Evolutionary conservation across 306 rosid species (phyloP).

Genomic region (Pyrus communis): DNA sequence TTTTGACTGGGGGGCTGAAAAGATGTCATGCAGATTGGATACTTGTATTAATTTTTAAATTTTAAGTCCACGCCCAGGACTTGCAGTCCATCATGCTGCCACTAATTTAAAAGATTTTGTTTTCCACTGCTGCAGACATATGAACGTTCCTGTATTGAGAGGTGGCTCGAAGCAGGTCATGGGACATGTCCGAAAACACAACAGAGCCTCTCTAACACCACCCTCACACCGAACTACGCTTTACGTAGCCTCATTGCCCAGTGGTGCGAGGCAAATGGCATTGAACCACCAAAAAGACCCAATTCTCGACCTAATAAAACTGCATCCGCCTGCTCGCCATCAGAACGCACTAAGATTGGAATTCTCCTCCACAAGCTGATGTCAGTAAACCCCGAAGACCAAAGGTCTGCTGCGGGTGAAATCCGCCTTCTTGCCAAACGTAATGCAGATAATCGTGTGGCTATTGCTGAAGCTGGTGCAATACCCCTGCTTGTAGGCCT

Average conservation of each 20-base stretch:
- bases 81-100: slow-evolving; percentile 6
- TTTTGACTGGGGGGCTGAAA: not conserved
- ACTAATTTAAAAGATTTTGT: slow-evolving; percentile 18
- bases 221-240: slow-evolving; percentile 88
- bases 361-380: slow-evolving; percentile 59
- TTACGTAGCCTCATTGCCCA: slow-evolving; percentile 89
- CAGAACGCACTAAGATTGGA: slow-evolving; percentile 69
- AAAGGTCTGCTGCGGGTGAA: slow-evolving; percentile 85
- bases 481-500: slow-evolving; percentile 82
- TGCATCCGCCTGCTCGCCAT: slow-evolving; percentile 61
- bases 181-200: slow-evolving; percentile 93
- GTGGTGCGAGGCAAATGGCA: slow-evolving; percentile 96
- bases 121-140: slow-evolving; percentile 65
- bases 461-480: slow-evolving; percentile 98
- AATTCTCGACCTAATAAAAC: slow-evolving; percentile 54
- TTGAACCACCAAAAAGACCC: slow-evolving; percentile 88
- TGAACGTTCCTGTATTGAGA: slow-evolving; percentile 89
- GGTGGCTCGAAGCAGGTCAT: slow-evolving; percentile 88
- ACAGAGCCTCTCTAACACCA: slow-evolving; percentile 60
- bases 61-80: slow-evolving; percentile 1
- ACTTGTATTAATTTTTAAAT: not conserved
- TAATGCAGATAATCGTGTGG: slow-evolving; percentile 92
- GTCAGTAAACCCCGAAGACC: slow-evolving; percentile 66
- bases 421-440: slow-evolving; percentile 98
- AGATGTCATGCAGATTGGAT: slow-evolving; percentile 12